phyloP scores from a whole-genome alignment of 169 alveolate genomes.

The Sarcocystis neurona region DNA sequence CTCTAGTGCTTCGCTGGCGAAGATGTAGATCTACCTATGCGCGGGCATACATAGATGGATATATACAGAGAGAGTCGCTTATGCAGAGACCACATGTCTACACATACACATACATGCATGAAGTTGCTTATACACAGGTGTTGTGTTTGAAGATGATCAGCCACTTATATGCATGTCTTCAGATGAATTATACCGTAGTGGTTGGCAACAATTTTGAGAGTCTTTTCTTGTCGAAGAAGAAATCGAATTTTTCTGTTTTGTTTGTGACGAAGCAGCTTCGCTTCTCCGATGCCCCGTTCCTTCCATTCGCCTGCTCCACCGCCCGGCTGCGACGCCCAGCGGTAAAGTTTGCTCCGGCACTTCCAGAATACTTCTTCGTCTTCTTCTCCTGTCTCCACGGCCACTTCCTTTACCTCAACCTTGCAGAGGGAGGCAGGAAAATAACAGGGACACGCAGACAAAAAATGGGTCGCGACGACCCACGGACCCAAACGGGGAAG shows the following conservation, averaged over 20 bases:
- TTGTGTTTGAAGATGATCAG: background rate
- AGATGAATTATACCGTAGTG: constrained; percentile 87
- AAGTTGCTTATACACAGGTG: background rate
- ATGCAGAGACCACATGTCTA: too few species aligned
- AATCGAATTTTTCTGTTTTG: constrained; percentile 90
- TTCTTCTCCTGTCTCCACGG: constrained; percentile 95
- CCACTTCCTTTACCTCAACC: constrained; percentile 92
- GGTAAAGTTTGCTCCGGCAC: constrained; percentile 91
- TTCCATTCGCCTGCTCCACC: constrained; percentile 92
- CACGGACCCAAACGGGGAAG: background rate
- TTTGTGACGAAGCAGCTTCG: constrained; percentile 92
- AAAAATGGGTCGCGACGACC: background rate
- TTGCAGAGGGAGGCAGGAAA: background rate
- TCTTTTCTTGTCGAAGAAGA: constrained; percentile 95
- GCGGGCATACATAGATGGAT: too few species aligned
- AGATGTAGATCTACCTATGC: too few species aligned
- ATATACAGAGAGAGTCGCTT: too few species aligned
- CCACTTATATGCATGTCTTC: background rate
- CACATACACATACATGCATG: background rate
- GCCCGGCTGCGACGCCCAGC: constrained; percentile 79
- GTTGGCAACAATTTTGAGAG: constrained; percentile 95
- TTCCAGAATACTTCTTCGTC: constrained; percentile 94
- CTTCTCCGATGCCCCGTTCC: constrained; percentile 97
- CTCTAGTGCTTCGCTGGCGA: too few species aligned
- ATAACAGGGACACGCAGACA: background rate